Conservation (phyloP, 805 yeast species). For the Candida succiphila region DNA sequence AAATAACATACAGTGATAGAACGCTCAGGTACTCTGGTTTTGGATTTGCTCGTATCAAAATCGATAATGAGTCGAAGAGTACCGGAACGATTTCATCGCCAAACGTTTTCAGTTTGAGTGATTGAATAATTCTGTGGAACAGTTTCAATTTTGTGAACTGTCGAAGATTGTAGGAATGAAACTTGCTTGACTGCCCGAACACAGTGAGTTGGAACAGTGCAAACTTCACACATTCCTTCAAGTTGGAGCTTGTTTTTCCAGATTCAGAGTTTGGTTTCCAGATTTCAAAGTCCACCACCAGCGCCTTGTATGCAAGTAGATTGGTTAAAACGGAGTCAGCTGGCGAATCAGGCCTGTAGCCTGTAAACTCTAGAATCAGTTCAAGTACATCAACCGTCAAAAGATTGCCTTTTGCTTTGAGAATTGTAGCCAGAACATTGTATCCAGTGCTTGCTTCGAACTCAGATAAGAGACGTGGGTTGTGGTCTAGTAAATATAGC, state of each 20-base stretch:
- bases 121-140: constrained; percentile 36
- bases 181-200: constrained; percentile 43
- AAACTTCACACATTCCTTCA: constrained; percentile 36
- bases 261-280: constrained; percentile 28
- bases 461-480: constrained; percentile 44
- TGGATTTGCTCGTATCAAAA: constrained; percentile 35
- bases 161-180: constrained; percentile 36
- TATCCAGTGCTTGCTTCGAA: constrained; percentile 55
- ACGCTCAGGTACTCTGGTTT: constrained; percentile 45
- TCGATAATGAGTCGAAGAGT: constrained; percentile 27
- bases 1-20: constrained; percentile 41
- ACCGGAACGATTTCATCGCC: constrained; percentile 26
- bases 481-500: constrained; percentile 31
- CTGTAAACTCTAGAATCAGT: constrained; percentile 39
- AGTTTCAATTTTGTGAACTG: constrained; percentile 44
- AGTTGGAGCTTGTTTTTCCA: constrained; percentile 1
- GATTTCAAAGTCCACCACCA: constrained; percentile 55
- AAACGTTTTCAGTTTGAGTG: constrained; percentile 31
- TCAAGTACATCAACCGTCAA: constrained; percentile 36
- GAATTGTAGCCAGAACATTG: constrained; percentile 42
- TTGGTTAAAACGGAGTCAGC: constrained; percentile 48
- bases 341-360: constrained; percentile 42
- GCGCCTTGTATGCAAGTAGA: constrained; percentile 41
- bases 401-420: constrained; percentile 33
- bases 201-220: constrained; percentile 50